These are phyloP conservation scores for Serendipita sp. DNA, from an alignment of 768 basidiomycete species.

Conservation along the genomic window DNA sequence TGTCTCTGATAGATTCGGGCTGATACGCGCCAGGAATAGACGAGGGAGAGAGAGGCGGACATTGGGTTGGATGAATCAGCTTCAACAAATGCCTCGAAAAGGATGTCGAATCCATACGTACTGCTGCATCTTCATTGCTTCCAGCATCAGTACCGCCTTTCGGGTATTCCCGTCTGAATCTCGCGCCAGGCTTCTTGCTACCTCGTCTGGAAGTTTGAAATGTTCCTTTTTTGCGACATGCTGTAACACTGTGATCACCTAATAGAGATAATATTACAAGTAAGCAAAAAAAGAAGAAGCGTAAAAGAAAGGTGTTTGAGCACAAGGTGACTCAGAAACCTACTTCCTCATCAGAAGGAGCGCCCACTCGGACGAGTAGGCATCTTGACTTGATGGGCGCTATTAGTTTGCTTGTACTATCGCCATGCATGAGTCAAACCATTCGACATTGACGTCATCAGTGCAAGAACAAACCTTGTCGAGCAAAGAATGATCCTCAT, in stretches of 20 bases:
- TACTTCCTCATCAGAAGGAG: constrained; percentile 68
- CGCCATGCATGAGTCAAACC: constrained; percentile 22
- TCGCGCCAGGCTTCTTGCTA: constrained; percentile 55
- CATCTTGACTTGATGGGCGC: constrained; percentile 95
- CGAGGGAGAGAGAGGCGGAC: too few relatives aligned
- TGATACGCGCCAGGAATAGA: too few relatives aligned
- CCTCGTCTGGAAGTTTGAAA: constrained; percentile 68
- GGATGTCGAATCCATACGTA: constrained; percentile 31
- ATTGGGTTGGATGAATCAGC: background rate
- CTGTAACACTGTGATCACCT: constrained; percentile 72
- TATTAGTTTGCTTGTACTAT: constrained; percentile 88
- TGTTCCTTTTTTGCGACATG: constrained; percentile 67
- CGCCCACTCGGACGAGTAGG: constrained; percentile 82
- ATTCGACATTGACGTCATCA: background rate
- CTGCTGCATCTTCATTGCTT: constrained; percentile 96
- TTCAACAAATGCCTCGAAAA: too few relatives aligned
- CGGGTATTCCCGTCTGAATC: constrained; percentile 83
- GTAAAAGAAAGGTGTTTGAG: background rate
- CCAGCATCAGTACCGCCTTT: constrained; percentile 86
- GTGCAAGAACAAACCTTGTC: background rate
- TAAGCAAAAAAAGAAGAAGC: background rate
- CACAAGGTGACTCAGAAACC: constrained; percentile 8
- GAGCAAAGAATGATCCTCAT: constrained; percentile 94
- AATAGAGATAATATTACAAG: background rate
- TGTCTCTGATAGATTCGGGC: constrained; percentile 56